Conservation (phyloP, 2,329 filamentous ascomycete genomes). For the Rutstroemia sydowiana region DNA sequence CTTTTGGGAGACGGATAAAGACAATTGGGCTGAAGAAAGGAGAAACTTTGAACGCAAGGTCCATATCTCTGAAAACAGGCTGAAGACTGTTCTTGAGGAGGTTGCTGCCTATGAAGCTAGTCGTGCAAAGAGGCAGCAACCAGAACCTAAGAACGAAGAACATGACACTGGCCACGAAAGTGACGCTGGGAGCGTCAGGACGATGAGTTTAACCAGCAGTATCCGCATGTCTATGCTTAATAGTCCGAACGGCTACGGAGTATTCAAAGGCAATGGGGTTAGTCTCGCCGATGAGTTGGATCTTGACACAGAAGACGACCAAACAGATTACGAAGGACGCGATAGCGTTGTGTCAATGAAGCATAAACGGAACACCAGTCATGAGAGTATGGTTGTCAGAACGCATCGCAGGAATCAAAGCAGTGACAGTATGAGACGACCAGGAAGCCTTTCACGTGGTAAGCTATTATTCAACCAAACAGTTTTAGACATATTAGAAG, state of each 20-base stretch:
- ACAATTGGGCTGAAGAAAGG: conserved; percentile 76
- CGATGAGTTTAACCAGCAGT: conserved; percentile 65
- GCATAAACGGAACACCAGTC: conserved; percentile 48
- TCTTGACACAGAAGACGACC: conserved; percentile 69
- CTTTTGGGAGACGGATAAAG: conserved; percentile 77
- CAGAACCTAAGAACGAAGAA: conserved; percentile 54
- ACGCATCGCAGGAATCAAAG: conserved; percentile 51
- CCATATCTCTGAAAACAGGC: conserved; percentile 80
- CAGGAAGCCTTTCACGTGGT: conserved; percentile 47
- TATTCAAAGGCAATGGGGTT: conserved; percentile 54
- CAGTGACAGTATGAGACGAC: conserved; percentile 48
- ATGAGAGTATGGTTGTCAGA: conserved; percentile 45
- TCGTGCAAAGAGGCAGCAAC: conserved; percentile 39
- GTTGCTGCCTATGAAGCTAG: conserved; percentile 62
- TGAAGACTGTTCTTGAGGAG: conserved; percentile 81
- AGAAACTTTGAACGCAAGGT: conserved; percentile 76
- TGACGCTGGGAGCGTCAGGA: conserved; percentile 66
- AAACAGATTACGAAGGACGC: conserved; percentile 61
- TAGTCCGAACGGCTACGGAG: conserved; percentile 43
- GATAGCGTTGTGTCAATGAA: conserved; percentile 50
- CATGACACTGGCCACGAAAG: conserved; percentile 52
- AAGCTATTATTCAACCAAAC: conserved; percentile 46
- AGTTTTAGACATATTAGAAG: conserved; percentile 49
- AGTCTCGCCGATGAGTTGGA: conserved; percentile 88
- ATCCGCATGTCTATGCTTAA: conserved; percentile 67